Percentiles rank a stretch among this genome's conserved stretches.
These are phyloP conservation scores for Yamadazyma nakazawae DNA, from an alignment of 805 yeast genomes.

Conservation along the genomic window DNA sequence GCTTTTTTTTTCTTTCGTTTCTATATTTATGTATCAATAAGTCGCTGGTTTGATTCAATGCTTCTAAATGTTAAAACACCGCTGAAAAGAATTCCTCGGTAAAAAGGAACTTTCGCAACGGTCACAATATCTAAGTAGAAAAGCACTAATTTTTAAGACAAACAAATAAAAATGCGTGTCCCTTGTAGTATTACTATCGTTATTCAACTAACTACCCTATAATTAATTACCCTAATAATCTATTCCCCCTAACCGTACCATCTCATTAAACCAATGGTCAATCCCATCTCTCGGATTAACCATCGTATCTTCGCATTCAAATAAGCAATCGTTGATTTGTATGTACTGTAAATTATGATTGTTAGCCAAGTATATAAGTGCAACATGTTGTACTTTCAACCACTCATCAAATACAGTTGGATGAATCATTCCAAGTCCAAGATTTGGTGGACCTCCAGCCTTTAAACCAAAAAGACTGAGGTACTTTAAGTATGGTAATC, in stretches of 20 bases:
- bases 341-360: constrained; percentile 36
- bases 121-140: too few species aligned
- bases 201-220: too few species aligned
- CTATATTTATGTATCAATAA: too few species aligned
- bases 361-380: constrained; percentile 33
- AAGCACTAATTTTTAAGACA: too few species aligned
- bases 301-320: constrained; percentile 30
- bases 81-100: too few species aligned
- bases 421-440: constrained; percentile 52
- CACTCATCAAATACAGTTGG: constrained; percentile 56
- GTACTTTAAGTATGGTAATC: constrained; percentile 23
- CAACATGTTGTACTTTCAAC: constrained; percentile 55
- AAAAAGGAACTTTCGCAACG: too few species aligned
- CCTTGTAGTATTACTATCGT: too few species aligned
- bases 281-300: constrained; percentile 41
- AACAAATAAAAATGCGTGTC: too few species aligned
- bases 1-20: too few species aligned
- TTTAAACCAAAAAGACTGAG: constrained; percentile 48
- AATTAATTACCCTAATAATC: constrained; percentile 1
- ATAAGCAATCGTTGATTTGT: constrained; percentile 48
- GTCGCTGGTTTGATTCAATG: too few species aligned
- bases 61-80: too few species aligned
- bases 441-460: constrained; percentile 52
- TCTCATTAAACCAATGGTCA: constrained; percentile 44
- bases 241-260: constrained; percentile 24